These are phyloP conservation scores for Pezicula radicicola DNA, from an alignment of 2,329 filamentous ascomycete species.

Conservation along the genomic window DNA sequence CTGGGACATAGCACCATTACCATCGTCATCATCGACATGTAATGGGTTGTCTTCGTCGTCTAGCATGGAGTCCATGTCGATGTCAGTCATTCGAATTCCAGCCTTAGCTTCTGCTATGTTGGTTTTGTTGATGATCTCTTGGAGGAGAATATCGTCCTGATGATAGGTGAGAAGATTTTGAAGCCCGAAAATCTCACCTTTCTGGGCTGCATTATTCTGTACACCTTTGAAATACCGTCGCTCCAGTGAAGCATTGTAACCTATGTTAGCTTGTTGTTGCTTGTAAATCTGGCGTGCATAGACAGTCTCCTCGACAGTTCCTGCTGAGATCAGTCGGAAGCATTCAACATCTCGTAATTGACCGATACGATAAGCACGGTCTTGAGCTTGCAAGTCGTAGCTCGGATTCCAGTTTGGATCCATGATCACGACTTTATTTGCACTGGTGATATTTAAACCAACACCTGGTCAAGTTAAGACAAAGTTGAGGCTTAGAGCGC, in stretches of 20 bases:
- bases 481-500: neutral
- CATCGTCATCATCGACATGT: constrained; percentile 41
- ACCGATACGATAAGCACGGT: constrained; percentile 93
- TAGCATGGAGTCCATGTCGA: constrained; percentile 64
- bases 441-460: constrained; percentile 92
- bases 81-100: constrained; percentile 74
- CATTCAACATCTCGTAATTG: constrained; percentile 93
- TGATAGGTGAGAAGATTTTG: constrained; percentile 83
- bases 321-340: constrained; percentile 84
- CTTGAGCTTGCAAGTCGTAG: constrained; percentile 93
- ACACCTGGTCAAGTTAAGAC: constrained; percentile 46
- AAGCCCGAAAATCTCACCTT: constrained; percentile 92
- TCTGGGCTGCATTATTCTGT: constrained; percentile 76
- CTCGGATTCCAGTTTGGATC: constrained; percentile 98
- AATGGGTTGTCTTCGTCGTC: constrained; percentile 47
- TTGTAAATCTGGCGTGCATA: constrained; percentile 98
- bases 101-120: constrained; percentile 92
- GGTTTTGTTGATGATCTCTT: constrained; percentile 98
- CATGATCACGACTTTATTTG: constrained; percentile 96
- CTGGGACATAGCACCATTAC: constrained; percentile 66
- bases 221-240: constrained; percentile 94
- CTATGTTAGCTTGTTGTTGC: constrained; percentile 97
- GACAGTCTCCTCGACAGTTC: constrained; percentile 95
- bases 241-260: constrained; percentile 88
- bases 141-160: constrained; percentile 73